Evolutionary conservation across 1,284 basidiomycete species (phyloP).

Genomic region (Uromyces viciae-fabae): DNA sequence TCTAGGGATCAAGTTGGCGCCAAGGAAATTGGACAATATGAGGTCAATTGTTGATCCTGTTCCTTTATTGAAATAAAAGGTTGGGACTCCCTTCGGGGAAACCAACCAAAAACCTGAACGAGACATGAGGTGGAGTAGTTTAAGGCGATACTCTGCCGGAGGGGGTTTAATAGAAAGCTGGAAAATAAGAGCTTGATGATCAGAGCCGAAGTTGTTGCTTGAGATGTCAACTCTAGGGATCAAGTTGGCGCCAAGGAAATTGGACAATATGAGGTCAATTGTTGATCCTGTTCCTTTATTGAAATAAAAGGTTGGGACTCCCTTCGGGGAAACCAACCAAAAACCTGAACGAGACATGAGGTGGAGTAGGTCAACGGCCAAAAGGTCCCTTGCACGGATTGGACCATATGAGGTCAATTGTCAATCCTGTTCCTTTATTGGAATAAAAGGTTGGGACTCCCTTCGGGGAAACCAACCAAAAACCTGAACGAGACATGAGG

Average conservation of each 20-base stretch:
- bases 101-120: too few species aligned
- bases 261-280: neutral
- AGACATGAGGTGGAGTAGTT: too few species aligned
- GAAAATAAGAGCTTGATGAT: neutral
- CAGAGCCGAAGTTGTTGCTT: neutral
- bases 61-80: too few species aligned
- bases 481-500: neutral
- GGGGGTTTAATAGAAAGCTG: neutral
- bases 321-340: neutral
- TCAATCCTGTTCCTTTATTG: neutral
- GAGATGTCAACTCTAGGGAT: neutral
- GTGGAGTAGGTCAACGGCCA: neutral
- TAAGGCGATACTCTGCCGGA: too few species aligned
- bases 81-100: too few species aligned
- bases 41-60: too few species aligned
- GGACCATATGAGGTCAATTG: constrained; percentile 7
- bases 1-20: too few species aligned
- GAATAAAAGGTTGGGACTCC: neutral
- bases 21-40: too few species aligned
- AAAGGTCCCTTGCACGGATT: neutral
- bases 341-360: neutral
- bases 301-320: neutral
- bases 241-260: neutral
- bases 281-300: neutral
- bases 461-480: neutral